A percentile compares a stretch with the other conserved stretches of the same genome.
phyloP scores from a whole-genome alignment of 2,329 filamentous ascomycete genomes.

The Curvularia lunata region DNA sequence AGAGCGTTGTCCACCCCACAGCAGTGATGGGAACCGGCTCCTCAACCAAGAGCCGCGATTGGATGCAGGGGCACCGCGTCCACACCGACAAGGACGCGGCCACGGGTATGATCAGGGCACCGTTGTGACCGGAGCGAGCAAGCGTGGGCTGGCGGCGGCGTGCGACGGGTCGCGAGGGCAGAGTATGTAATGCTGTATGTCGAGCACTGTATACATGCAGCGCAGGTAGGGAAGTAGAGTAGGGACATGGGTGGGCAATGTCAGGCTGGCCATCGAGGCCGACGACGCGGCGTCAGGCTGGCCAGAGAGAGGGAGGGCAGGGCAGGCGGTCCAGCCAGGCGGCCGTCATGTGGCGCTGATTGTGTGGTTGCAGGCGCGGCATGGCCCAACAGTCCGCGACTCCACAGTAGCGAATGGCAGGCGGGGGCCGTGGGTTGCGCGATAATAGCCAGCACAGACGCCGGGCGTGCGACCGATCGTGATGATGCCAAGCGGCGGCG shows the following conservation, averaged over 20 bases:
- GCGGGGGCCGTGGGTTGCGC: slow-evolving; percentile 30
- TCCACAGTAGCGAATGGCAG: slow-evolving; percentile 29
- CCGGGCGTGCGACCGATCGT: slow-evolving; percentile 34
- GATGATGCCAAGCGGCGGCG: slow-evolving; percentile 36
- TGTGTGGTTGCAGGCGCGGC: slow-evolving; percentile 18
- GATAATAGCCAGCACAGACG: slow-evolving; percentile 32
- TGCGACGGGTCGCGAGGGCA: neutral
- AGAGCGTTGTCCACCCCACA: slow-evolving; percentile 12
- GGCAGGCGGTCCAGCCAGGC: slow-evolving; percentile 26
- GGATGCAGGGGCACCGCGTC: slow-evolving; percentile 1
- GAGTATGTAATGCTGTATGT: neutral
- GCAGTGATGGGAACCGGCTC: slow-evolving; percentile 13
- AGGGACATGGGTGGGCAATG: slow-evolving; percentile 14
- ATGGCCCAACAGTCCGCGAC: slow-evolving; percentile 19
- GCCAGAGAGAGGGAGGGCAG: neutral
- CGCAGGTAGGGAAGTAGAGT: neutral
- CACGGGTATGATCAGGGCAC: neutral
- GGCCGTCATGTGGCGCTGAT: slow-evolving; percentile 25
- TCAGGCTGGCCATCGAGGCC: slow-evolving; percentile 22
- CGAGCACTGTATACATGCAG: neutral
- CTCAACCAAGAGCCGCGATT: slow-evolving; percentile 15
- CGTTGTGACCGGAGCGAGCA: slow-evolving; percentile 11
- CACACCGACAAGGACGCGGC: slow-evolving; percentile 5
- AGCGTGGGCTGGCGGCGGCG: neutral
- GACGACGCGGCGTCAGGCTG: neutral